Percentiles rank a stretch among this genome's conserved stretches.
phyloP scores from a whole-genome alignment of 768 basidiomycete genomes.

The Russula sp. region DNA sequence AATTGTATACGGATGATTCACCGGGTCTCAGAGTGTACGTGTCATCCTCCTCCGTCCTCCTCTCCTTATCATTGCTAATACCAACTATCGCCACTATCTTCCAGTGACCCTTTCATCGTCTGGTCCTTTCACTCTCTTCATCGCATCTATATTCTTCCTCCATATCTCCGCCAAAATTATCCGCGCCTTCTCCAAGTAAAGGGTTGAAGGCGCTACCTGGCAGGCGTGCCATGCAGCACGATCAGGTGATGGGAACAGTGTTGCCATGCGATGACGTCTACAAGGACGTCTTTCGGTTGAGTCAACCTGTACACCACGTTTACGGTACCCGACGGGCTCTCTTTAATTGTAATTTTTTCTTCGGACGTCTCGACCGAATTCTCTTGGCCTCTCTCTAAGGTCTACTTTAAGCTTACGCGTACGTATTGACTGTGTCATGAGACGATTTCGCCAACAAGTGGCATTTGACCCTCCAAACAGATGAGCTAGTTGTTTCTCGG shows the following conservation, averaged over 20 bases:
- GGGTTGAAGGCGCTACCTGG: background rate
- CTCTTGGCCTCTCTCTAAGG: background rate
- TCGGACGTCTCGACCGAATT: background rate
- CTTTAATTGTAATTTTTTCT: constrained; percentile 2
- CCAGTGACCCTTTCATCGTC: constrained; percentile 93
- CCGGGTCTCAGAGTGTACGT: constrained; percentile 96
- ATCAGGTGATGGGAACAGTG: background rate
- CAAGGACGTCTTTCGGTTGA: constrained; percentile 1
- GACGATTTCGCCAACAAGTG: constrained; percentile 11
- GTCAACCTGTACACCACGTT: constrained; percentile 16
- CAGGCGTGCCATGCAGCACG: background rate
- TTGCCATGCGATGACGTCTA: background rate
- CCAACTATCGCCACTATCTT: background rate
- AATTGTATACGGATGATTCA: constrained; percentile 97
- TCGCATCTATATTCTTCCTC: constrained; percentile 97
- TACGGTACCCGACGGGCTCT: background rate
- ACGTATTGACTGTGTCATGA: constrained; percentile 1
- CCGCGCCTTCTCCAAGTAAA: constrained; percentile 63
- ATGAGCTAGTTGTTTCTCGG: background rate
- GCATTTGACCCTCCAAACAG: constrained; percentile 19
- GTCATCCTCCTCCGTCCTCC: constrained; percentile 5
- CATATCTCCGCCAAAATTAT: constrained; percentile 96
- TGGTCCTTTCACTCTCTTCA: constrained; percentile 96
- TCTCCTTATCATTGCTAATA: background rate
- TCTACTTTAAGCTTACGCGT: background rate